Evolutionary conservation across 495 filamentous ascomycete species (phyloP), one percentile per base, ranked within the genome.

Genomic region (Xylaria grammica): DNA sequence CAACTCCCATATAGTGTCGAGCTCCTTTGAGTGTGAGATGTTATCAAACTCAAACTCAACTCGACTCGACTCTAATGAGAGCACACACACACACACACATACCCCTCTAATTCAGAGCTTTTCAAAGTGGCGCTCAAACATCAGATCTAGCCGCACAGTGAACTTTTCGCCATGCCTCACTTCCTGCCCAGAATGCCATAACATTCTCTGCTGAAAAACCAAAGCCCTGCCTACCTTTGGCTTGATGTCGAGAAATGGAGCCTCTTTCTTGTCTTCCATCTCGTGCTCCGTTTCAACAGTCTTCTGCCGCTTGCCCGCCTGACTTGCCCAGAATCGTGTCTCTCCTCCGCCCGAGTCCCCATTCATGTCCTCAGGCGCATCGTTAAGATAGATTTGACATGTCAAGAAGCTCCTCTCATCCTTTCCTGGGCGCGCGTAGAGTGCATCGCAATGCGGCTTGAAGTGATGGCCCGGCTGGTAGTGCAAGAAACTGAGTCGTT

Each of bases 381-480:
- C 89, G 38, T 64, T 70, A 55, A 93, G 78, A 69, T 92, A 93
- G 15, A 92, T 74, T 60, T 93, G 90, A 27, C 91, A 78, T 0
- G 91, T 91, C 72, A 92, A 60, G 38, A 75, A 66, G 27, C 63
- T 84, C 46, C 71, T 73, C 20, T 79, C 70, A 65, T 89, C 84
- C 13, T 63, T 66, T 68, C 86, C 81, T 2, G 85, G 89, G 9
- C 77, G 73, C 34, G 75, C 74, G 70, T 90, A 96, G 15, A 73
- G 67, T 19, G 84, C 90, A 75, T 97, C 93, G 69, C 85, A 88
- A 72, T 97, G 93, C 3, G 88, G 80, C 52, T 80, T 84, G 67
- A 97, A 97, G 72, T 89, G 94, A 67, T 92, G 85, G 0, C 91
- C 91, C 6, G 82, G 78, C 1, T 82, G 85, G 72, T 96, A 97